Evolutionary conservation across 306 rosid genomes (phyloP).

Genomic region (Lotus japonicus): DNA sequence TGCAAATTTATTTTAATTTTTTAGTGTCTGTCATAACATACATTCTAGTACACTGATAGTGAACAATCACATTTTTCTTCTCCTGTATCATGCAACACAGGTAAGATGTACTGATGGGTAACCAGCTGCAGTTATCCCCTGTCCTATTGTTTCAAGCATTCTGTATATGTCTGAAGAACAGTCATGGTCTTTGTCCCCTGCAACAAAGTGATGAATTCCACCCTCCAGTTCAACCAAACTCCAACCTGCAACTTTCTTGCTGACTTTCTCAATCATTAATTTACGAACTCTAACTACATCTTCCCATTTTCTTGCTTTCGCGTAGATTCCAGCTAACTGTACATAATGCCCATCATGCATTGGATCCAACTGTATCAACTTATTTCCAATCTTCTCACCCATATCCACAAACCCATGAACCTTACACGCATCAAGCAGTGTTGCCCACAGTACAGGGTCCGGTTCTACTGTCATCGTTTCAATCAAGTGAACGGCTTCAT

Average conservation of each 20-base stretch:
- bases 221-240: conserved; percentile 72
- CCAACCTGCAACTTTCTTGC: conserved; percentile 66
- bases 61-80: no score
- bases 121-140: conserved; percentile 44
- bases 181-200: conserved; percentile 65
- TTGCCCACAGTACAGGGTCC: conserved; percentile 73
- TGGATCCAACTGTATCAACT: conserved; percentile 65
- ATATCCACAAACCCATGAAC: conserved; percentile 53
- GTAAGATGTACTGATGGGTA: conserved; percentile 18
- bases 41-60: no score
- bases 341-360: conserved; percentile 73
- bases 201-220: conserved; percentile 64
- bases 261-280: conserved; percentile 44
- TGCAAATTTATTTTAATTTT: no score
- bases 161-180: conserved; percentile 37
- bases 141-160: conserved; percentile 51
- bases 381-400: conserved; percentile 68
- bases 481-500: conserved; percentile 51
- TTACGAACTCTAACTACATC: conserved; percentile 61
- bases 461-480: conserved; percentile 45
- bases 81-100: conserved; percentile 37
- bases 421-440: conserved; percentile 64
- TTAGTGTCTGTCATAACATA: no score
- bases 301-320: conserved; percentile 79
- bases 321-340: conserved; percentile 62